Percentiles rank a stretch among this genome's conserved stretches.
phyloP scores from a whole-genome alignment of 2,329 filamentous ascomycete species.

The Hypoxylon sp. region DNA sequence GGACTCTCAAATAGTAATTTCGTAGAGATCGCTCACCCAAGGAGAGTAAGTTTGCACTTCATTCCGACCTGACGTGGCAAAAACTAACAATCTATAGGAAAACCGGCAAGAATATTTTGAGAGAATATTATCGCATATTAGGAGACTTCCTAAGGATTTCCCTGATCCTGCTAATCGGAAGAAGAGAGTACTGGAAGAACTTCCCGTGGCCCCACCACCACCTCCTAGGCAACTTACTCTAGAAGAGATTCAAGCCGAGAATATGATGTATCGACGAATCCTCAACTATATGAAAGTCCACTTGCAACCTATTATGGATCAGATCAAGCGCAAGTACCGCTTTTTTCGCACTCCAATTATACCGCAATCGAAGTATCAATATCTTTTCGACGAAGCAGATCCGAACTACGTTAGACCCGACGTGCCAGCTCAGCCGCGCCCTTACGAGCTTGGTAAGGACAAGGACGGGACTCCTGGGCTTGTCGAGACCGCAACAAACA shows the following conservation, averaged over 20 bases:
- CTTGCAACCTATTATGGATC: slow-evolving; percentile 96
- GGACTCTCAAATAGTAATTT: slow-evolving; percentile 86
- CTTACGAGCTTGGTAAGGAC: slow-evolving; percentile 85
- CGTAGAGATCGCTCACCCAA: slow-evolving; percentile 78
- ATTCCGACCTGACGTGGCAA: background rate
- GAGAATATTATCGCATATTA: slow-evolving; percentile 80
- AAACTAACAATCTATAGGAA: slow-evolving; percentile 59
- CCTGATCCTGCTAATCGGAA: slow-evolving; percentile 90
- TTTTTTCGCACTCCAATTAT: slow-evolving; percentile 89
- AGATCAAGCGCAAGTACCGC: slow-evolving; percentile 90
- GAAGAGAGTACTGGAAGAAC: slow-evolving; percentile 82
- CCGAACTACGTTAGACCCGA: slow-evolving; percentile 77
- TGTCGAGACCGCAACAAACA: slow-evolving; percentile 80
- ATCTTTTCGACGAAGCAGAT: slow-evolving; percentile 87
- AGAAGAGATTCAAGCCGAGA: slow-evolving; percentile 84
- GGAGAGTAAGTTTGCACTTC: slow-evolving; percentile 63
- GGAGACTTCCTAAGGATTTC: slow-evolving; percentile 85
- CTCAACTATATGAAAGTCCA: slow-evolving; percentile 90
- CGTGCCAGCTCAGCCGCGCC: slow-evolving; percentile 73
- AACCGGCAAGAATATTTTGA: slow-evolving; percentile 86
- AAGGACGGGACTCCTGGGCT: slow-evolving; percentile 83
- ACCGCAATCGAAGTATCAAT: slow-evolving; percentile 79
- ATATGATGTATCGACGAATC: slow-evolving; percentile 84
- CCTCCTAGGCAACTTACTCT: slow-evolving; percentile 78
- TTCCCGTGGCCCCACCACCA: slow-evolving; percentile 81